Percentiles rank a stretch among this genome's conserved stretches.
These are phyloP conservation scores for Alternaria viburni DNA, from an alignment of 2,329 filamentous ascomycete genomes.

Conservation along the genomic window DNA sequence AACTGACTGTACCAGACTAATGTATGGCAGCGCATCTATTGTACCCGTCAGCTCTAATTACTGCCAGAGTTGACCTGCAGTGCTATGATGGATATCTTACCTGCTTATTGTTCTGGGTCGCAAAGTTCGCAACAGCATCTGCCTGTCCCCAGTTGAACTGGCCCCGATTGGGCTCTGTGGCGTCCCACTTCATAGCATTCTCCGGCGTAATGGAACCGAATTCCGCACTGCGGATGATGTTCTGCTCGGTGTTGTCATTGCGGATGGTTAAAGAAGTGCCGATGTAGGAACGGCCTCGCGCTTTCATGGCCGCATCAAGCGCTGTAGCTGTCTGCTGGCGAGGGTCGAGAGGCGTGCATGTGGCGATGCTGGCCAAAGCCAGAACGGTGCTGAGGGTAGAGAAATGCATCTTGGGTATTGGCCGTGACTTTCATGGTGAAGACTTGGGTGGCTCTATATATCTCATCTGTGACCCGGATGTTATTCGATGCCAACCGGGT, in stretches of 20 bases:
- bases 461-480: not conserved
- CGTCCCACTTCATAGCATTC: constrained; percentile 51
- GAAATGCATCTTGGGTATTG: constrained; percentile 25
- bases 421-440: not conserved
- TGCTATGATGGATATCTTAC: not conserved
- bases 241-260: constrained; percentile 37
- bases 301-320: constrained; percentile 29
- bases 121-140: constrained; percentile 46
- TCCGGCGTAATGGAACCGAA: constrained; percentile 48
- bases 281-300: constrained; percentile 42
- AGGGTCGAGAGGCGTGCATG: constrained; percentile 20
- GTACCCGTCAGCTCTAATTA: not conserved
- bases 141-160: constrained; percentile 44
- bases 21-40: constrained; percentile 46
- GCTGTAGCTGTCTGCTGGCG: constrained; percentile 25
- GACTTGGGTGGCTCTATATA: not conserved
- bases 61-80: not conserved
- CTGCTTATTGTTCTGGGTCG: constrained; percentile 43
- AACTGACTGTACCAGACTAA: constrained; percentile 50
- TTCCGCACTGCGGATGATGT: constrained; percentile 30
- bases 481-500: not conserved
- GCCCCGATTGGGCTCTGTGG: constrained; percentile 44
- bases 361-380: constrained; percentile 23
- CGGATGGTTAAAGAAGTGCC: constrained; percentile 47
- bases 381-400: constrained; percentile 24